Evolutionary conservation across 2,329 filamentous ascomycete genomes (phyloP).

Genomic region (Lasiodiplodia gonubiensis): DNA sequence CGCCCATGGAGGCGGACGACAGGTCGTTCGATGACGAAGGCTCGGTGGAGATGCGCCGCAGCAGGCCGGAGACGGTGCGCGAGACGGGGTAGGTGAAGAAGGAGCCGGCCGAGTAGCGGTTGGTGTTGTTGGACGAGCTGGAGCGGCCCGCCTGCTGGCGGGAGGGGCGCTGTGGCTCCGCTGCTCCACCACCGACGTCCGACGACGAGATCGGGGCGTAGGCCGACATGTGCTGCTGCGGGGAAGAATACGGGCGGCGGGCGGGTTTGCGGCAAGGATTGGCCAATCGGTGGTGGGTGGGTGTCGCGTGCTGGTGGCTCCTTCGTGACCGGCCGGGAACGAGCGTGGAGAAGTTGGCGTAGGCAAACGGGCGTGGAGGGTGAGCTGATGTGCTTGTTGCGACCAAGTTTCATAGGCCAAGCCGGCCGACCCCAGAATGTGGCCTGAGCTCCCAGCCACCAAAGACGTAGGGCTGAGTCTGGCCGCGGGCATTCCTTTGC

Average conservation of each 20-base stretch:
- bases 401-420: constrained; percentile 22
- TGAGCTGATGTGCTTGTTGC: constrained; percentile 16
- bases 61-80: constrained; percentile 55
- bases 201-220: constrained; percentile 11
- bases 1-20: background rate
- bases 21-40: constrained; percentile 33
- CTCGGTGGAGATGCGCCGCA: constrained; percentile 55
- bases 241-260: background rate
- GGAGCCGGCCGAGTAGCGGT: constrained; percentile 39
- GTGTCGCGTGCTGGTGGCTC: constrained; percentile 1
- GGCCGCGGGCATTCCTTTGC: constrained; percentile 4
- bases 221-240: constrained; percentile 26
- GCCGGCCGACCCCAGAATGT: constrained; percentile 15
- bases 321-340: background rate
- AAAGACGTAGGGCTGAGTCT: constrained; percentile 12
- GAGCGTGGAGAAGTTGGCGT: constrained; percentile 6
- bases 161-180: constrained; percentile 21
- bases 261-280: background rate
- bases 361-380: background rate
- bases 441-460: constrained; percentile 19
- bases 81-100: constrained; percentile 58
- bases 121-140: constrained; percentile 13
- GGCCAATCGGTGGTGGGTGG: constrained; percentile 15
- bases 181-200: background rate
- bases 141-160: constrained; percentile 1